phyloP scores from a whole-genome alignment of 2,329 filamentous ascomycete species.

The Microdochium nivale region DNA sequence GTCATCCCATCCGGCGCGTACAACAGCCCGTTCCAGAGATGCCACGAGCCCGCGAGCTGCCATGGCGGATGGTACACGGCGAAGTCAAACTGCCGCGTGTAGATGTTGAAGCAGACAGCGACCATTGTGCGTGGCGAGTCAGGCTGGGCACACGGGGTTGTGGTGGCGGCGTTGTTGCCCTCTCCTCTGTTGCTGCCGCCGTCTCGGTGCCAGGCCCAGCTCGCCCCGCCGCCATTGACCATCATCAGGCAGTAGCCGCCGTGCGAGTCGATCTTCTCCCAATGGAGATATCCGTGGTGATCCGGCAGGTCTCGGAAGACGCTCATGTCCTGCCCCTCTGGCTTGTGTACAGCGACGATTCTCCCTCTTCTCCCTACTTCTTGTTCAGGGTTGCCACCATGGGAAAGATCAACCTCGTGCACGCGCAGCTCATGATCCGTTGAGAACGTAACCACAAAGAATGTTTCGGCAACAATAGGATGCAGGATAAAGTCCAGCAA shows the following conservation, averaged over 20 bases:
- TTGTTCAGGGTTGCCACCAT: neutral
- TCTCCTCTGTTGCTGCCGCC: conserved; percentile 2
- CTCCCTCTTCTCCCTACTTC: neutral
- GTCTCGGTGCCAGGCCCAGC: conserved; percentile 2
- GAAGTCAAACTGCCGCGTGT: conserved; percentile 17
- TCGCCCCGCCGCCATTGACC: conserved; percentile 7
- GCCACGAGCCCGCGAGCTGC: conserved; percentile 9
- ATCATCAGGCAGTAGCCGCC: conserved; percentile 19
- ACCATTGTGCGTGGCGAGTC: conserved; percentile 3
- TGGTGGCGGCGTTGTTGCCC: conserved; percentile 4
- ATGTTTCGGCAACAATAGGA: neutral
- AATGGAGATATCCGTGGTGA: conserved; percentile 13
- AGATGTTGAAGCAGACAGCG: conserved; percentile 21
- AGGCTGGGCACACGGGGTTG: conserved; percentile 3
- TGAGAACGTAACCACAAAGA: neutral
- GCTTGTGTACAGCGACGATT: conserved; percentile 13
- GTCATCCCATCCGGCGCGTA: conserved; percentile 4
- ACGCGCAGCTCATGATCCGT: neutral
- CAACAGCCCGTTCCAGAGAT: conserved; percentile 18
- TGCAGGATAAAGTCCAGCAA: neutral
- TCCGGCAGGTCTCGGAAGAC: conserved; percentile 2
- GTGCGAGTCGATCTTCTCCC: conserved; percentile 19
- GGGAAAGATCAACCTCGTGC: neutral
- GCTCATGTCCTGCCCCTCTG: conserved; percentile 8
- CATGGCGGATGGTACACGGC: conserved; percentile 14